Conservation (phyloP, 2,329 filamentous ascomycete genomes). For the Cercospora citrullina region DNA sequence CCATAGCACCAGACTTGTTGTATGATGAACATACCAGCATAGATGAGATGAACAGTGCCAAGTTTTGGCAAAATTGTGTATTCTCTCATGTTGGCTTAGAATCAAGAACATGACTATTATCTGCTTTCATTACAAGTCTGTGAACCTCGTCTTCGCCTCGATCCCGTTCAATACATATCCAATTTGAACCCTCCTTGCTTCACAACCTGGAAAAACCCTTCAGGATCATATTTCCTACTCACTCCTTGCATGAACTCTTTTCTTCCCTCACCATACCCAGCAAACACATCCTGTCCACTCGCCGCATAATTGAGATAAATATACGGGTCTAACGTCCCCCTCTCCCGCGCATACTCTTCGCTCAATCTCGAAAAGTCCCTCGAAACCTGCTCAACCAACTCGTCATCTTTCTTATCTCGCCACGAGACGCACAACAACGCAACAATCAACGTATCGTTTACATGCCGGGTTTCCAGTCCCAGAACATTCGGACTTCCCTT, state of each 20-base stretch:
- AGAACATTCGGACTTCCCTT: background rate
- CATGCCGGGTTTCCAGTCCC: background rate
- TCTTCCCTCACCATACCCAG: slow-evolving; percentile 10
- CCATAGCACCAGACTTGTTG: background rate
- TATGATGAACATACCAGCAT: background rate
- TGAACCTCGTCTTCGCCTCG: background rate
- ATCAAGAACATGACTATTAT: background rate
- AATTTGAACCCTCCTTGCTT: slow-evolving; percentile 19
- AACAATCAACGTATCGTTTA: background rate
- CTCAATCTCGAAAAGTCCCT: background rate
- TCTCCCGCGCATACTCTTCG: background rate
- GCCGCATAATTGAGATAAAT: slow-evolving; percentile 20
- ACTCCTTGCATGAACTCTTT: slow-evolving; percentile 9
- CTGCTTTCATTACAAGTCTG: background rate
- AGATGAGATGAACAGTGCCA: background rate
- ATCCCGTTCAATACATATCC: background rate
- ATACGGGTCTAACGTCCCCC: slow-evolving; percentile 9
- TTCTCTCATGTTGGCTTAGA: background rate
- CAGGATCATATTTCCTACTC: slow-evolving; percentile 18
- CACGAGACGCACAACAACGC: background rate
- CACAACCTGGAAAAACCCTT: slow-evolving; percentile 17
- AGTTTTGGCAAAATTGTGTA: background rate
- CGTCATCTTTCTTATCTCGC: background rate
- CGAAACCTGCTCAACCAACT: slow-evolving; percentile 9
- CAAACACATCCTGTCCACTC: slow-evolving; percentile 13